Conservation (phyloP, 2,329 filamentous ascomycete genomes). For the Fusarium hainanense region DNA sequence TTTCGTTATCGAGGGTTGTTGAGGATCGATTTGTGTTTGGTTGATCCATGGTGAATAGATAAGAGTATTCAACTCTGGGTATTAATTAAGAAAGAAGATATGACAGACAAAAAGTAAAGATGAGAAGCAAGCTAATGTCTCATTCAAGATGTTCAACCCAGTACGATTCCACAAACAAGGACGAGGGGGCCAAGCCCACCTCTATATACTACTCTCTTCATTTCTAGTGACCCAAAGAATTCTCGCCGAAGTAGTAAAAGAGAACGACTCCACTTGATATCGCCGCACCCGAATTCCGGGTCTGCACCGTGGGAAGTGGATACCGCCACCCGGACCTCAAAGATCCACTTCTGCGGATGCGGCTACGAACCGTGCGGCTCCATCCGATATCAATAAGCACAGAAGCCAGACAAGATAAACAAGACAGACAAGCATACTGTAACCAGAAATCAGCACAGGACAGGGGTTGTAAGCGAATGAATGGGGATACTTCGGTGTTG, state of each 20-base stretch:
- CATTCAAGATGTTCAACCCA: slow-evolving; percentile 14
- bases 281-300: slow-evolving; percentile 31
- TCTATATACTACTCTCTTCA: slow-evolving; percentile 32
- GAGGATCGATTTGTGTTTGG: slow-evolving; percentile 32
- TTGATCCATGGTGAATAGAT: slow-evolving; percentile 20
- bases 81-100: neutral
- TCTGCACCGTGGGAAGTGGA: slow-evolving; percentile 28
- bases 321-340: neutral
- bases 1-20: slow-evolving; percentile 29
- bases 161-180: neutral
- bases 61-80: neutral
- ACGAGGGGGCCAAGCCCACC: slow-evolving; percentile 12
- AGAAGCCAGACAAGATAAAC: neutral
- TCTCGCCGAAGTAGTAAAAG: neutral
- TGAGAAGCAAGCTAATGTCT: slow-evolving; percentile 29
- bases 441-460: neutral
- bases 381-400: slow-evolving; percentile 14
- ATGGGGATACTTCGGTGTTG: slow-evolving; percentile 45
- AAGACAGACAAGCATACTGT: neutral
- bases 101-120: neutral
- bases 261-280: slow-evolving; percentile 6
- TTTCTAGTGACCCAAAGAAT: neutral
- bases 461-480: neutral
- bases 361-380: slow-evolving; percentile 39
- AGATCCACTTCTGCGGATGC: slow-evolving; percentile 15